These are phyloP conservation scores for Colletotrichum tropicale DNA, from an alignment of 2,329 filamentous ascomycete genomes.

Conservation along the genomic window DNA sequence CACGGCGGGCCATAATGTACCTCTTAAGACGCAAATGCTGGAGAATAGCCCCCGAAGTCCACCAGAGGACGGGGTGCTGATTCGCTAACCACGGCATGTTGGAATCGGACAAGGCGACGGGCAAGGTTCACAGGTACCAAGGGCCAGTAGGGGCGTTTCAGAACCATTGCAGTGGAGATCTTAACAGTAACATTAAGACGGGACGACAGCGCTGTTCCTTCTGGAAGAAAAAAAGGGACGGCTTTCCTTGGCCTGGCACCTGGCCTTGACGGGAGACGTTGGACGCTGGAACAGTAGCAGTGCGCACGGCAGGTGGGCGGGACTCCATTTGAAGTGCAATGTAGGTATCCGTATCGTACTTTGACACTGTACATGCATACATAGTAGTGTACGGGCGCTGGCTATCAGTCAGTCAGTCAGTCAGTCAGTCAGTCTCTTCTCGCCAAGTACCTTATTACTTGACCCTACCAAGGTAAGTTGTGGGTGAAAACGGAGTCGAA, in stretches of 20 bases:
- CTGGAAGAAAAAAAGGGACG: not conserved
- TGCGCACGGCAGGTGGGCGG: not conserved
- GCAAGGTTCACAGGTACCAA: constrained; percentile 10
- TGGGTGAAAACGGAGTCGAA: not conserved
- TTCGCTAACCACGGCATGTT: constrained; percentile 8
- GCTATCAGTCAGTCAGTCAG: not conserved
- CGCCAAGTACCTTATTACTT: not conserved
- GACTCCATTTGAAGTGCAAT: not conserved
- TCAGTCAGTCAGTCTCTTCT: not conserved
- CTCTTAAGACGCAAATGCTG: not conserved
- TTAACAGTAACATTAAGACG: constrained; percentile 2
- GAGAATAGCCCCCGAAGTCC: not conserved
- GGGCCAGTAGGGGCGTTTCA: constrained; percentile 11
- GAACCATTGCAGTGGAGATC: constrained; percentile 11
- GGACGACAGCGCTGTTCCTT: not conserved
- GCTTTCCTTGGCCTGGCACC: not conserved
- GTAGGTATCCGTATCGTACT: not conserved
- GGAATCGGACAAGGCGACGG: not conserved
- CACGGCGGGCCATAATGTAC: not conserved
- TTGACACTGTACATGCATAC: not conserved
- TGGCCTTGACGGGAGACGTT: not conserved
- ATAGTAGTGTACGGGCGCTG: not conserved
- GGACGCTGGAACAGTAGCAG: not conserved
- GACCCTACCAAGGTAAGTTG: not conserved
- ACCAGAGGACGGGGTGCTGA: not conserved